These are phyloP conservation scores for Sclerotiophoma versabilis DNA, from an alignment of 2,329 filamentous ascomycete genomes.

Conservation along the genomic window DNA sequence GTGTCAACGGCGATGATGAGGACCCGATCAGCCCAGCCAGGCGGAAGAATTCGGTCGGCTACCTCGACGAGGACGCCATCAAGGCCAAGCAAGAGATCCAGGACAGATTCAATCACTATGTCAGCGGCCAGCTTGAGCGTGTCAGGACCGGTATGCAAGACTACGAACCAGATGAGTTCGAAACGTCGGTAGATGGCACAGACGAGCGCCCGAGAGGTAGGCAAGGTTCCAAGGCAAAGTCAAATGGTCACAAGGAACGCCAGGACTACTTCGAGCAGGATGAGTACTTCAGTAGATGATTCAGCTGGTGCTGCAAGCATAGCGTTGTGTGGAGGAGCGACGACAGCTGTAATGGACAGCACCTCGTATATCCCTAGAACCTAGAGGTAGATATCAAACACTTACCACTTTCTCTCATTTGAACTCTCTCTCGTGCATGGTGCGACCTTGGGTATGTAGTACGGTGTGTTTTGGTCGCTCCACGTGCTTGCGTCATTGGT, in stretches of 20 bases:
- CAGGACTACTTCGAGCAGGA: constrained; percentile 43
- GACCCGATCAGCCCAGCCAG: constrained; percentile 34
- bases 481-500: constrained; percentile 23
- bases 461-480: neutral
- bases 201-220: constrained; percentile 19
- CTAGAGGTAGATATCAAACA: constrained; percentile 31
- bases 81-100: constrained; percentile 47
- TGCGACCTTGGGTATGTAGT: constrained; percentile 1
- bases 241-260: constrained; percentile 34
- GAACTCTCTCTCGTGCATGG: neutral
- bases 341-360: constrained; percentile 16
- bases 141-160: constrained; percentile 68
- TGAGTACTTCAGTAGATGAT: constrained; percentile 35
- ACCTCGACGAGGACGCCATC: constrained; percentile 61
- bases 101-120: constrained; percentile 79
- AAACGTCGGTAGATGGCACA: constrained; percentile 60
- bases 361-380: constrained; percentile 25
- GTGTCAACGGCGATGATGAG: constrained; percentile 45
- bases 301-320: neutral
- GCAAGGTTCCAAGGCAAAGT: constrained; percentile 21
- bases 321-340: constrained; percentile 9
- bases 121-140: constrained; percentile 78
- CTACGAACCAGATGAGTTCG: constrained; percentile 68
- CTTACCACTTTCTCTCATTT: neutral
- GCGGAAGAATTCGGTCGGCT: constrained; percentile 57